Conservation (phyloP, 768 basidiomycete genomes). For the Sarcomyxa edulis region DNA sequence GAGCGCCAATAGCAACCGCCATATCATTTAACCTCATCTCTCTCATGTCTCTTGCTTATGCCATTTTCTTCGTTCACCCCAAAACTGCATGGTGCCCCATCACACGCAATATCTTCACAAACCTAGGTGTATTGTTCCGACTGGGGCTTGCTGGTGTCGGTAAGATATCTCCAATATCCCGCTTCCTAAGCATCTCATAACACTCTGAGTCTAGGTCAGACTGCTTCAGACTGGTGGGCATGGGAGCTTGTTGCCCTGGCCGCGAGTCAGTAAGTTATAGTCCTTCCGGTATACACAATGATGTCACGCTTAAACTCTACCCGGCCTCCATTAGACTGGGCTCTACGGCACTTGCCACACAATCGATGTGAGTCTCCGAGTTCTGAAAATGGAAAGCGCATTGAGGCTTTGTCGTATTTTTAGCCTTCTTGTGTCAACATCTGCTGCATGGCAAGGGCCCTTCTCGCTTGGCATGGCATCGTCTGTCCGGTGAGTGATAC, state of each 20-base stretch:
- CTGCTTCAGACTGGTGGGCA: constrained; percentile 94
- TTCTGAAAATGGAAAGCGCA: too few relatives aligned
- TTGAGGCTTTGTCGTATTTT: too few relatives aligned
- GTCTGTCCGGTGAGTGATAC: constrained; percentile 66
- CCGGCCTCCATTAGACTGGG: too few relatives aligned
- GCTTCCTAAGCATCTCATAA: not conserved
- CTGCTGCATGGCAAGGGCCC: constrained; percentile 77
- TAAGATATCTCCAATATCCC: constrained; percentile 16
- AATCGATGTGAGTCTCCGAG: too few relatives aligned
- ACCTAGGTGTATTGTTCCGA: constrained; percentile 61
- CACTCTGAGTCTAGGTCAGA: constrained; percentile 47
- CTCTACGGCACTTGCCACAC: too few relatives aligned
- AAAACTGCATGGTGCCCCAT: constrained; percentile 81
- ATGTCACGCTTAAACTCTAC: too few relatives aligned
- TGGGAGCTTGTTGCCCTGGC: constrained; percentile 91
- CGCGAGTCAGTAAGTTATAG: too few relatives aligned
- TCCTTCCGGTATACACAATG: too few relatives aligned
- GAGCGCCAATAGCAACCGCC: constrained; percentile 90
- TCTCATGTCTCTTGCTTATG: constrained; percentile 56
- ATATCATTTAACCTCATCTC: constrained; percentile 84
- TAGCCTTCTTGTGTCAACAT: constrained; percentile 71
- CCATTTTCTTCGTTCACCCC: constrained; percentile 54
- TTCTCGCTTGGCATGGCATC: constrained; percentile 78
- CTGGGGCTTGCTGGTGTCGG: constrained; percentile 83
- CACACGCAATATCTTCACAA: constrained; percentile 55